Base-by-base conservation (phyloP, 352 stramenopile genomes). In the Globisporangium viniferum region DNA sequence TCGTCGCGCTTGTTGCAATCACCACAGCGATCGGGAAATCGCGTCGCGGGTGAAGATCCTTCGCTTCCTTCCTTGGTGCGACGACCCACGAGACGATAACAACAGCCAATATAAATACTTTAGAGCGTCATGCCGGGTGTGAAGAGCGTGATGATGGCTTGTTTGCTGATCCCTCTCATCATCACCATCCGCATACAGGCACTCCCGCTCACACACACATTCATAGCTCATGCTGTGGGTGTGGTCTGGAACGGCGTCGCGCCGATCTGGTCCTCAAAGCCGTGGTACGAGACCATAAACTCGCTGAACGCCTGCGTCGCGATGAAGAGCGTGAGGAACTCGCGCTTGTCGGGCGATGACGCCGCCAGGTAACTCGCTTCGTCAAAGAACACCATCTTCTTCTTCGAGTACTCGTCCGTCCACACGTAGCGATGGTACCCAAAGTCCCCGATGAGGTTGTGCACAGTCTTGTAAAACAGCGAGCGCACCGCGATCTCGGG, bases 321-420 rank as follows among this genome's bases (percentile, higher is more conserved):
- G 59, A 91, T 91, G 62, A 95, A 94, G n/a, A 86, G 73, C 29
- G 86, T 95, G 65, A 86, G 83, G 54, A 95, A 94, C 62, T 93
- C 84, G 35, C 88, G 88, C 72, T 88, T 92, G 24, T 90, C 80
- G 0, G 81, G 82, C 5, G 82, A 57, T 8, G 88, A 95, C 5
- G 82, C 82, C 31, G 88, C 88, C 29, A 95, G 67, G 63, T 95
- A 95, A 67, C 88, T 93, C 27, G 88, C 88, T 65, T 95, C 88
- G 62, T 95, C 88, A 59, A 95, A 94, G 64, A 95, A 94, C 10
- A 91, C 75, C 8, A 87, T 93, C 66, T 81, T 82, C 55, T 86
- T 80, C 39, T 89, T 84, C 24, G 82, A 88, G 73, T 92, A 92
- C 70, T 95, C 86, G 71, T 95, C 88, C 3, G 81, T 92, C 88